phyloP scores from a whole-genome alignment of 2,329 filamentous ascomycete species.

The Harringtonia aguacate region DNA sequence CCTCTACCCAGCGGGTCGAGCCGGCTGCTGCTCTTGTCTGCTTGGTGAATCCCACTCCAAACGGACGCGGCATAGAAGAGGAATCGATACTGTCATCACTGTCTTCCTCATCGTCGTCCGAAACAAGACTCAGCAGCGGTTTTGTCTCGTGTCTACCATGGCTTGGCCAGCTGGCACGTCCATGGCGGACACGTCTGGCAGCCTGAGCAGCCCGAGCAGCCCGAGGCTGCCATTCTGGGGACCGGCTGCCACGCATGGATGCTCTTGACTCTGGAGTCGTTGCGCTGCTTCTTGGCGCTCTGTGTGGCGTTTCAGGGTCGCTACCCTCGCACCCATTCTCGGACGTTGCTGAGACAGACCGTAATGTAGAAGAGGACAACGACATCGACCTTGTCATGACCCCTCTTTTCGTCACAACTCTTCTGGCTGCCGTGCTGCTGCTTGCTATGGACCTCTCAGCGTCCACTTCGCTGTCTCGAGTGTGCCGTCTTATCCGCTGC shows the following conservation, averaged over 20 bases:
- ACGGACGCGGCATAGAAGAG: too few relatives aligned
- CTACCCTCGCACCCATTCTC: neutral
- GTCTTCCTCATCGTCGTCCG: constrained; percentile 7
- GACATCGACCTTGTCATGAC: too few relatives aligned
- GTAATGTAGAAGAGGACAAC: too few relatives aligned
- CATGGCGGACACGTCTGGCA: neutral
- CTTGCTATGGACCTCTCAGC: neutral
- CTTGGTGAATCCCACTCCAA: too few relatives aligned
- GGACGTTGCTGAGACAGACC: neutral
- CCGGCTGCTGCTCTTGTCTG: too few relatives aligned
- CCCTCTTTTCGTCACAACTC: too few relatives aligned
- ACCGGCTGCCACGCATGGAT: neutral
- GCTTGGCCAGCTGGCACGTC: neutral
- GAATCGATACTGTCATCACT: neutral
- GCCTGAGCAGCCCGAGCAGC: too few relatives aligned
- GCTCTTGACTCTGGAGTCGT: neutral
- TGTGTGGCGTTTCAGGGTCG: neutral
- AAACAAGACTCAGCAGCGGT: constrained; percentile 6
- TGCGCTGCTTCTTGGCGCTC: neutral
- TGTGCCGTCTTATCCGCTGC: neutral
- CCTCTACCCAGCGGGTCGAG: neutral
- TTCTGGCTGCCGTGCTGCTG: neutral
- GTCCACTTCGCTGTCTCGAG: neutral
- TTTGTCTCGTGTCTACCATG: neutral
- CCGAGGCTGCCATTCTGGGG: neutral